A percentile compares a stretch with the other conserved stretches of the same genome.
Conservation (phyloP, 306 rosid genomes). For the Lathyrus sativus region DNA sequence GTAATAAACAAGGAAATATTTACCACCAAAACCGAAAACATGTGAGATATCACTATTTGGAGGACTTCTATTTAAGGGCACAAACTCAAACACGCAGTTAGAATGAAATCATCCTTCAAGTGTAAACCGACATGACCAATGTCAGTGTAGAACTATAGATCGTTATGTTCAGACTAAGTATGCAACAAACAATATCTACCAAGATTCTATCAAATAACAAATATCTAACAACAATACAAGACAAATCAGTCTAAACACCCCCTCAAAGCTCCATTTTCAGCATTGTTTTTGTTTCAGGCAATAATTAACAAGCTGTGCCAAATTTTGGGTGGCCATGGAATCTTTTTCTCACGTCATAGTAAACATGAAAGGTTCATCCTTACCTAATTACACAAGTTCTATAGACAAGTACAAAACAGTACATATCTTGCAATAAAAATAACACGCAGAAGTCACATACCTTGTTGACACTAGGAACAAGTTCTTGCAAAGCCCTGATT, state of each 20-base stretch:
- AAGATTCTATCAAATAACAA: constrained; percentile 8
- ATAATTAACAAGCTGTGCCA: neutral
- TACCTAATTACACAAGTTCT: constrained; percentile 5
- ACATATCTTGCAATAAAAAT: constrained; percentile 21
- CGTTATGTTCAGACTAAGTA: constrained; percentile 14
- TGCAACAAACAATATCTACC: neutral
- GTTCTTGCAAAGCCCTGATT: constrained; percentile 94
- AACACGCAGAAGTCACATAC: constrained; percentile 43
- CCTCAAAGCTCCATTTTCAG: constrained; percentile 19
- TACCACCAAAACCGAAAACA: constrained; percentile 4
- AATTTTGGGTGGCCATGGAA: neutral
- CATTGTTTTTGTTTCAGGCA: neutral
- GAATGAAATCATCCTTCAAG: constrained; percentile 11
- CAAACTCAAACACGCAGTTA: neutral
- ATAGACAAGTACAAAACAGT: constrained; percentile 23
- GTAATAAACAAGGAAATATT: constrained; percentile 8
- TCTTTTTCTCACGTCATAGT: neutral
- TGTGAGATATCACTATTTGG: constrained; percentile 16
- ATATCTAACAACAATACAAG: constrained; percentile 6
- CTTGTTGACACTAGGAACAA: constrained; percentile 97
- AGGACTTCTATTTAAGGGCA: neutral
- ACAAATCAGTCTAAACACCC: constrained; percentile 15
- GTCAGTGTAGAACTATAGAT: neutral
- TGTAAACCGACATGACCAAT: constrained; percentile 6
- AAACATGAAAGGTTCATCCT: constrained; percentile 3